phyloP scores from a whole-genome alignment of 2,329 filamentous ascomycete species.

The Hypoxylon sp. region DNA sequence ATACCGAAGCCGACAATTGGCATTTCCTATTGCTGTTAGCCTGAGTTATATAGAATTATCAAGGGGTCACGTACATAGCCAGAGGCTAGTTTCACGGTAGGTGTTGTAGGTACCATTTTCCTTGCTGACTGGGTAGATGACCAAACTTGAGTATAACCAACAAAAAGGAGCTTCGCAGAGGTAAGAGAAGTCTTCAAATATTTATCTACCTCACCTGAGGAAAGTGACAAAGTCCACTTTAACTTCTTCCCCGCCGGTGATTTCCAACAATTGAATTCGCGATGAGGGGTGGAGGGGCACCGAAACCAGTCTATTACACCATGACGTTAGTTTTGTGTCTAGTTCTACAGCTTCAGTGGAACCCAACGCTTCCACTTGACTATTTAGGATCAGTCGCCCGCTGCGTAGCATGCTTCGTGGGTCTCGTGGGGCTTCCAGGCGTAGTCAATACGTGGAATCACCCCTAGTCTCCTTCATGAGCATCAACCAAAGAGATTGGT shows the following conservation, averaged over 20 bases:
- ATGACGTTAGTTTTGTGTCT: conserved; percentile 38
- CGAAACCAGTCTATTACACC: conserved; percentile 24
- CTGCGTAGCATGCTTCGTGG: conserved; percentile 13
- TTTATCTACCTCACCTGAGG: conserved; percentile 1
- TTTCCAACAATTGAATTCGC: conserved; percentile 20
- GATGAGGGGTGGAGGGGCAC: conserved; percentile 38
- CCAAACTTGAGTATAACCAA: neutral
- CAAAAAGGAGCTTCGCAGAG: neutral
- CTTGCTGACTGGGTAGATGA: neutral
- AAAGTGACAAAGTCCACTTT: conserved; percentile 16
- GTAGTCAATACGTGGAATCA: conserved; percentile 8
- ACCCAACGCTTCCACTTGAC: conserved; percentile 37
- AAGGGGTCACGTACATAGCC: conserved; percentile 53
- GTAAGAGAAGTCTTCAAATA: conserved; percentile 2
- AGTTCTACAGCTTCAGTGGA: conserved; percentile 30
- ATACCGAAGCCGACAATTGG: conserved; percentile 60
- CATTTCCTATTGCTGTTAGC: conserved; percentile 54
- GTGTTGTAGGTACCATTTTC: conserved; percentile 49
- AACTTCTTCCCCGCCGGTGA: conserved; percentile 11
- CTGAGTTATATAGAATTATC: neutral
- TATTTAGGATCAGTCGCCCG: conserved; percentile 35
- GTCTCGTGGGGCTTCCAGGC: conserved; percentile 3
- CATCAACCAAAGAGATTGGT: neutral
- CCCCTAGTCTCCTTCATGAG: neutral
- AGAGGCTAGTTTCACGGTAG: conserved; percentile 56